A percentile compares a stretch with the other conserved stretches of the same genome.
Conservation (phyloP, 202 grass and related monocot species). For the Panicum hallii region DNA sequence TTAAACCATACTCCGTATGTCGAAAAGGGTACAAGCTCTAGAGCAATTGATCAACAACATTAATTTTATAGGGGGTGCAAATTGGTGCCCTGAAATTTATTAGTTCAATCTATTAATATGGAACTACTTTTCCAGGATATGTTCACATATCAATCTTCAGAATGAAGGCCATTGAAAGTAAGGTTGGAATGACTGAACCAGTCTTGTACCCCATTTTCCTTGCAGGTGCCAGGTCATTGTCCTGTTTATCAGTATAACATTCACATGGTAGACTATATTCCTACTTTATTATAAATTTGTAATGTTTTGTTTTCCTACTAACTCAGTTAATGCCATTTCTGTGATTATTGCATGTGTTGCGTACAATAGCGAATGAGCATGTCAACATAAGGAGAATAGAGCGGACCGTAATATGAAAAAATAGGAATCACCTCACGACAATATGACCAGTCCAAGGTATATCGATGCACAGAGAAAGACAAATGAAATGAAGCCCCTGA, state of each 20-base stretch:
- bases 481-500: slow-evolving; percentile 94
- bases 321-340: not conserved
- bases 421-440: slow-evolving; percentile 74
- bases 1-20: not conserved
- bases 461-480: slow-evolving; percentile 76
- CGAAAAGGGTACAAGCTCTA: not conserved
- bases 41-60: not conserved
- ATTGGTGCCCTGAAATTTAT: not conserved
- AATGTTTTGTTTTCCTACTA: not conserved
- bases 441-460: slow-evolving; percentile 94
- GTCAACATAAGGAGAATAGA: slow-evolving; percentile 13
- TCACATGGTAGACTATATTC: not conserved
- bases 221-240: no score
- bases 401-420: not conserved
- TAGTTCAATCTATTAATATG: not conserved
- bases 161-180: not conserved
- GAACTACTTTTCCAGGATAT: not conserved
- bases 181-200: not conserved
- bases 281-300: not conserved
- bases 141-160: not conserved
- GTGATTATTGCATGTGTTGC: not conserved
- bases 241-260: not conserved
- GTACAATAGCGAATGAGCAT: not conserved
- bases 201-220: not conserved
- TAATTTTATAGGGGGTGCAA: not conserved